Evolutionary conservation across 768 basidiomycete genomes (phyloP).

Genomic region (Collybia nuda): DNA sequence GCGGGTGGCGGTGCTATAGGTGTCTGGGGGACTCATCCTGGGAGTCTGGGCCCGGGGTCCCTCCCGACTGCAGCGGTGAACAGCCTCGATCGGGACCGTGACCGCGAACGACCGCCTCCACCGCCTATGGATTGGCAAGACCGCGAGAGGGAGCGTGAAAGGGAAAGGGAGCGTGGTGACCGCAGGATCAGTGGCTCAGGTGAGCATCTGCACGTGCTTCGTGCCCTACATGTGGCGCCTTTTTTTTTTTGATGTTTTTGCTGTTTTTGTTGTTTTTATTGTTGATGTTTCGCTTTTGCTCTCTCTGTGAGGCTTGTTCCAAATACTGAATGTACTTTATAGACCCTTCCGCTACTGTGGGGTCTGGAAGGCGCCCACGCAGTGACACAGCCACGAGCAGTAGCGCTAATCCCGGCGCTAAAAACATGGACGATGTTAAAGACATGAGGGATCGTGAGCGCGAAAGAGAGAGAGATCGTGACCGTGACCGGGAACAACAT

Average conservation of each 20-base stretch:
- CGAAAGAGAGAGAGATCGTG: slow-evolving; percentile 13
- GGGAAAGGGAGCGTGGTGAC: background rate
- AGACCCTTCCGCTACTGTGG: background rate
- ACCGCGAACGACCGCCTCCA: slow-evolving; percentile 7
- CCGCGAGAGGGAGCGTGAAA: background rate
- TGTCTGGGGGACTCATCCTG: slow-evolving; percentile 15
- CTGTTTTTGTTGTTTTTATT: background rate
- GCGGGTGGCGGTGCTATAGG: slow-evolving; percentile 9
- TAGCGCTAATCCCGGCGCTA: background rate
- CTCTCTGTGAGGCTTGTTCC: no score
- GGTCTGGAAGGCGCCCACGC: slow-evolving; percentile 2
- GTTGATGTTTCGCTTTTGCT: background rate
- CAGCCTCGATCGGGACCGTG: slow-evolving; percentile 7
- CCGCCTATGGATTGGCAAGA: background rate
- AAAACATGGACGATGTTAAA: slow-evolving; percentile 1
- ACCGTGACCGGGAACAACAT: slow-evolving; percentile 6
- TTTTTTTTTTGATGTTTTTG: background rate
- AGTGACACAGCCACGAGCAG: slow-evolving; percentile 6
- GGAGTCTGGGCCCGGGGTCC: slow-evolving; percentile 9
- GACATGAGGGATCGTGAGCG: background rate
- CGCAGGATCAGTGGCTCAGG: background rate
- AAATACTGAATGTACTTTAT: no score
- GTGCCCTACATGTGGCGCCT: background rate
- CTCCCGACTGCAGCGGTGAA: background rate
- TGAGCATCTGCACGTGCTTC: background rate